A percentile compares a stretch with the other conserved stretches of the same genome.
These are phyloP conservation scores for Pistacia atlantica DNA, from an alignment of 345 rosid species.

Conservation along the genomic window DNA sequence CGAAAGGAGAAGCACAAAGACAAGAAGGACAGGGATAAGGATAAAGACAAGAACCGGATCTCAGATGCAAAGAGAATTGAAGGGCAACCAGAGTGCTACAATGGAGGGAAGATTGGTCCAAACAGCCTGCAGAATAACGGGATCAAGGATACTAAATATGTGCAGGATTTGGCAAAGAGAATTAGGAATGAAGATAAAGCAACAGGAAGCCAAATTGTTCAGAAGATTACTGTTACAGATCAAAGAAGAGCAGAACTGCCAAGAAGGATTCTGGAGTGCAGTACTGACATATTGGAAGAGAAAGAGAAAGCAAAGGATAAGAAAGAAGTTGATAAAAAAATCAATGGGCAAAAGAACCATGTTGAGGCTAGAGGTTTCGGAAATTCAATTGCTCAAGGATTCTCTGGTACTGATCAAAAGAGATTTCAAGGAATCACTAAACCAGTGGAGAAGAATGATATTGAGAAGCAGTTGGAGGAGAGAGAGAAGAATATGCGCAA, in stretches of 20 bases:
- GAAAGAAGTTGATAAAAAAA: slow-evolving; percentile 34
- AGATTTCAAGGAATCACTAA: slow-evolving; percentile 33
- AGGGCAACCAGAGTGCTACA: slow-evolving; percentile 22
- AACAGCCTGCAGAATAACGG: slow-evolving; percentile 33
- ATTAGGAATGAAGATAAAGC: slow-evolving; percentile 49
- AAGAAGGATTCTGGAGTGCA: slow-evolving; percentile 28
- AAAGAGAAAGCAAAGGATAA: slow-evolving; percentile 33
- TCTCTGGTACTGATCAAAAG: slow-evolving; percentile 37
- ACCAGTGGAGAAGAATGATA: slow-evolving; percentile 43
- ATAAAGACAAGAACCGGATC: slow-evolving; percentile 40
- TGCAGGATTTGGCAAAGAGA: slow-evolving; percentile 59
- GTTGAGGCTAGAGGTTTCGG: slow-evolving; percentile 27
- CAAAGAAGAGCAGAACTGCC: slow-evolving; percentile 29
- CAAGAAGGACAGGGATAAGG: slow-evolving; percentile 41
- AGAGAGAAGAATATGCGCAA: slow-evolving; percentile 38
- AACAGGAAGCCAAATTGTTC: slow-evolving; percentile 44
- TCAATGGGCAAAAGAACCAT: slow-evolving; percentile 30
- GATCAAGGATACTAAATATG: slow-evolving; percentile 40
- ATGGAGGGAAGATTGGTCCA: slow-evolving; percentile 34
- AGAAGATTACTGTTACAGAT: slow-evolving; percentile 27
- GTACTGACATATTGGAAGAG: slow-evolving; percentile 22
- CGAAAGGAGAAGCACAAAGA: slow-evolving; percentile 52
- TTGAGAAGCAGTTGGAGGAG: slow-evolving; percentile 35
- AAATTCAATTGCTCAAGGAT: slow-evolving; percentile 25
- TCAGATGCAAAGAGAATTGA: slow-evolving; percentile 32